Evolutionary conservation across 2,329 filamentous ascomycete genomes (phyloP).

Genomic region (Sporothrix pallida): DNA sequence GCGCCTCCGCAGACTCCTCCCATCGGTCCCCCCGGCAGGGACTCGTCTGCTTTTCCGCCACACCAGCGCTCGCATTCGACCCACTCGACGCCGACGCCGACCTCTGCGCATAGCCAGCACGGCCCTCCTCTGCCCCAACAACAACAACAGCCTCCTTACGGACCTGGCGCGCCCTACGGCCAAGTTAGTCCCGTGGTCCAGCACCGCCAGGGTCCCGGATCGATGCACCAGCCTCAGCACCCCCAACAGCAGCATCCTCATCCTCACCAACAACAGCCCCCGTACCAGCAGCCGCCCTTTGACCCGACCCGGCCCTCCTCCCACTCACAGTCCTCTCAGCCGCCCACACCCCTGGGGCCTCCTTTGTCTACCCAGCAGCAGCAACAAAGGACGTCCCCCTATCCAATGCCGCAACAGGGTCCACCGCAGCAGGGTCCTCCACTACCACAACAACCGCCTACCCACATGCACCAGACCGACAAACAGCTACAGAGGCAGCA

Average conservation of each 20-base stretch:
- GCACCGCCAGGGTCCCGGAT: constrained; percentile 51
- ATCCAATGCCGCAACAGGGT: constrained; percentile 37
- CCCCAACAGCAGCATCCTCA: constrained; percentile 15
- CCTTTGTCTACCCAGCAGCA: constrained; percentile 47
- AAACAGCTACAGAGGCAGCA: constrained; percentile 35
- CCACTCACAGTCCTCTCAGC: constrained; percentile 54
- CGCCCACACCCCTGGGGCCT: constrained; percentile 59
- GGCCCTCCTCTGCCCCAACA: constrained; percentile 14
- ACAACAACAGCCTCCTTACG: constrained; percentile 44
- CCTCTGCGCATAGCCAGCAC: constrained; percentile 65
- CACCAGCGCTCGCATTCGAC: constrained; percentile 62
- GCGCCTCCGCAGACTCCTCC: constrained; percentile 57
- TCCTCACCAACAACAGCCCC: constrained; percentile 29
- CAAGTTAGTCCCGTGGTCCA: constrained; percentile 60
- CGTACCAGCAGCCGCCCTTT: constrained; percentile 43
- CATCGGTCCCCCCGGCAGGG: constrained; percentile 49
- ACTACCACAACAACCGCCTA: constrained; percentile 37
- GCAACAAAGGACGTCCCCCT: constrained; percentile 8
- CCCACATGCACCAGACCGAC: constrained; percentile 21
- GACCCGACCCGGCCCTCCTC: constrained; percentile 50
- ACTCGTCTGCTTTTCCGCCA: constrained; percentile 41
- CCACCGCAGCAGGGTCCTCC: constrained; percentile 36
- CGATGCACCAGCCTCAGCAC: constrained; percentile 5
- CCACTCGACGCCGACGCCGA: constrained; percentile 66
- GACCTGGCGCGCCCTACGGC: constrained; percentile 53